Evolutionary conservation across 1,284 basidiomycete species (phyloP).

Genomic region (Ceratobasidium sp.): DNA sequence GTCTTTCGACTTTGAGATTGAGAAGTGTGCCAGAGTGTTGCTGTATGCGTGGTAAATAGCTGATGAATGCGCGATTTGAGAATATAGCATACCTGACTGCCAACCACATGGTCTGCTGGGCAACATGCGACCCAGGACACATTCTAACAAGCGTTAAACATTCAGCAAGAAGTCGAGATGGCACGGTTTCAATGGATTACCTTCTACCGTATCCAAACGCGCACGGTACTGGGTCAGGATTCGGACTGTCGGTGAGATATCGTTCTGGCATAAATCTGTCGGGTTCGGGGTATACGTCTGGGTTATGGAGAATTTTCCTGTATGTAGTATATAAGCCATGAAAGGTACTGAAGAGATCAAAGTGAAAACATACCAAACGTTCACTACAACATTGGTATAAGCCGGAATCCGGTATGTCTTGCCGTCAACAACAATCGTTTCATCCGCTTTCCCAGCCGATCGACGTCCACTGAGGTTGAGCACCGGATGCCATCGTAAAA

Average conservation of each 20-base stretch:
- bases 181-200: neutral
- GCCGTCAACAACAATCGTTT: constrained; percentile 22
- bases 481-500: constrained; percentile 38
- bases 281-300: constrained; percentile 88
- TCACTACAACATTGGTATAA: constrained; percentile 18
- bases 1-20: constrained; percentile 38
- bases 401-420: constrained; percentile 45
- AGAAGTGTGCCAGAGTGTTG: constrained; percentile 34
- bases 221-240: constrained; percentile 50
- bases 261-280: constrained; percentile 90
- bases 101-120: constrained; percentile 42
- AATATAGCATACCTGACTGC: constrained; percentile 19
- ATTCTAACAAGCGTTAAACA: neutral
- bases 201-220: constrained; percentile 43
- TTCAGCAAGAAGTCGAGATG: neutral
- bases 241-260: constrained; percentile 86
- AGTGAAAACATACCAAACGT: constrained; percentile 13
- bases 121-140: constrained; percentile 35
- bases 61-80: neutral
- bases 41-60: neutral
- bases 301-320: constrained; percentile 76
- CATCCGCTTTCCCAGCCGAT: constrained; percentile 8
- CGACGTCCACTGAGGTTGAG: constrained; percentile 19
- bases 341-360: neutral
- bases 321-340: neutral